These are phyloP conservation scores for Aureoboletus auriporus DNA, from an alignment of 768 basidiomycete genomes.

Conservation along the genomic window DNA sequence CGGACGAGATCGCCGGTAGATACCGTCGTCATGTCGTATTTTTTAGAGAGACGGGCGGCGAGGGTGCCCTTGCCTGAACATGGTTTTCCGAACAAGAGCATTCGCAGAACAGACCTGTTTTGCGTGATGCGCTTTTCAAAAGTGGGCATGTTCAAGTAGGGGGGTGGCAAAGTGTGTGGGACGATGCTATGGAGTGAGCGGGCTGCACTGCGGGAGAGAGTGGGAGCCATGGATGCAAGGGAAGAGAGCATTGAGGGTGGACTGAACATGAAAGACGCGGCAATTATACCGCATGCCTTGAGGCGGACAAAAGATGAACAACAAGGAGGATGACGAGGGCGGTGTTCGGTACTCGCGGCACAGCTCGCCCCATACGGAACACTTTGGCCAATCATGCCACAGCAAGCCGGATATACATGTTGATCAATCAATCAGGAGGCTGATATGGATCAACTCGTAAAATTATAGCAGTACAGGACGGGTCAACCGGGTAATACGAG, in stretches of 20 bases:
- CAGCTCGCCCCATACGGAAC: too few relatives aligned
- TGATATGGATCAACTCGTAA: neutral
- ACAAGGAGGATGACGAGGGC: conserved; percentile 2
- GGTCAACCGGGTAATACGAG: conserved; percentile 5
- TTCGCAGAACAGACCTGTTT: conserved; percentile 33
- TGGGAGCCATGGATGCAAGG: neutral
- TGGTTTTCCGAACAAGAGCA: conserved; percentile 54
- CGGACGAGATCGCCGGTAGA: conserved; percentile 84
- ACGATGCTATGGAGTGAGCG: conserved; percentile 20
- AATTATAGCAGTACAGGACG: conserved; percentile 9
- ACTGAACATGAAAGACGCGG: neutral
- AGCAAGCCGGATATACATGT: too few relatives aligned
- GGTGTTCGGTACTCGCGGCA: conserved; percentile 1
- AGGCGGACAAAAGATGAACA: conserved; percentile 17
- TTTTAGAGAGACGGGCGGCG: conserved; percentile 62
- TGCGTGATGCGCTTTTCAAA: conserved; percentile 22
- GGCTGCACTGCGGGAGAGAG: conserved; percentile 1
- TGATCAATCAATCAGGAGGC: neutral
- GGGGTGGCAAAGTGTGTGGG: conserved; percentile 31
- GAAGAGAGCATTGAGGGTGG: neutral
- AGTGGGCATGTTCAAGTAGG: conserved; percentile 39
- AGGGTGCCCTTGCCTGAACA: conserved; percentile 85
- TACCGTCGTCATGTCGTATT: conserved; percentile 69
- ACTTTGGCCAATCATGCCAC: too few relatives aligned
- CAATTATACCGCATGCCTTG: conserved; percentile 20